phyloP scores from a whole-genome alignment of 495 filamentous ascomycete species.

The Neurospora tetraspora region DNA sequence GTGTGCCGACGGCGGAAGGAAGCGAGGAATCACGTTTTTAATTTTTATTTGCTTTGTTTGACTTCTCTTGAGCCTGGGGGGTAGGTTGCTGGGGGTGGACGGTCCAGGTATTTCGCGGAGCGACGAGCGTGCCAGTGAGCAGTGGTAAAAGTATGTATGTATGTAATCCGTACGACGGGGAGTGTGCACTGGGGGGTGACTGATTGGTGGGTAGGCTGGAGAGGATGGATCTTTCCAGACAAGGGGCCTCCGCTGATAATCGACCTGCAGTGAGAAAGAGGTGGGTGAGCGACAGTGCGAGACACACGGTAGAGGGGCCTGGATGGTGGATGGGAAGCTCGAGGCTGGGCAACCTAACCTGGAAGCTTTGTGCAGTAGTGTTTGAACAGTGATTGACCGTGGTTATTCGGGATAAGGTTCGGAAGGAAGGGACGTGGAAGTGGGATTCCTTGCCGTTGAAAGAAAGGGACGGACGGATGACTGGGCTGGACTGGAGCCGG shows the following conservation, averaged over 20 bases:
- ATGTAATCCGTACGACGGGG: neutral
- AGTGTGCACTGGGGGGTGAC: neutral
- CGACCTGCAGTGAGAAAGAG: neutral
- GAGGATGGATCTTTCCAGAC: neutral
- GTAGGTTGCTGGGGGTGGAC: neutral
- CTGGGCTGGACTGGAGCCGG: neutral
- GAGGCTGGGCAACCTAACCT: neutral
- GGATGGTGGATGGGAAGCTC: neutral
- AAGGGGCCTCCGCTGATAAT: neutral
- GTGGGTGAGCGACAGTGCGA: neutral
- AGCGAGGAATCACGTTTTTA: constrained; percentile 31
- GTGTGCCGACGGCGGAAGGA: constrained; percentile 32
- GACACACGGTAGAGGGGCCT: neutral
- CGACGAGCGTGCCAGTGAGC: constrained; percentile 3
- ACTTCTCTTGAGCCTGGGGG: constrained; percentile 8
- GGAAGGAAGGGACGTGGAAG: neutral
- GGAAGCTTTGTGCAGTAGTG: neutral
- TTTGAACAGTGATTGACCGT: neutral
- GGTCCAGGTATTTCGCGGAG: constrained; percentile 21
- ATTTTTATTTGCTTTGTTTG: constrained; percentile 32
- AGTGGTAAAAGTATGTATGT: neutral
- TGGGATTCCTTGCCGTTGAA: neutral
- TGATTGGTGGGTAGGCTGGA: neutral
- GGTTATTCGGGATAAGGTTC: neutral
- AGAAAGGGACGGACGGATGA: neutral